phyloP scores from a whole-genome alignment of 805 yeast species.

The Grigorovia humatica region DNA sequence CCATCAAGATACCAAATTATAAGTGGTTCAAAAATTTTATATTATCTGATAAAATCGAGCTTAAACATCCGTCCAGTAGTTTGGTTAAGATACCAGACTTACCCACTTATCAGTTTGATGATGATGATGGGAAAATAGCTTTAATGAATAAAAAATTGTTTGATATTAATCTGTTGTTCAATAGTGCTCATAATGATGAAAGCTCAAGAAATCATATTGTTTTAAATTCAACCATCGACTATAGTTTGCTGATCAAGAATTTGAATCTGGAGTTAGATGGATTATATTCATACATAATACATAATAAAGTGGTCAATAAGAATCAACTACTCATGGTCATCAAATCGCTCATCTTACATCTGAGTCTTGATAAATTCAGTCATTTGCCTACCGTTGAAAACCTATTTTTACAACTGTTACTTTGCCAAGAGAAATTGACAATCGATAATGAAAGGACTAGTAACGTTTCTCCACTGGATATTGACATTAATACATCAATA shows the following conservation, averaged over 20 bases:
- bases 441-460: background rate
- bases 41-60: no score
- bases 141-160: background rate
- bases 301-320: conserved; percentile 11
- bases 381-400: conserved; percentile 13
- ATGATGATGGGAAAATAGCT: background rate
- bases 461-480: background rate
- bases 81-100: background rate
- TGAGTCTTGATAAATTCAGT: conserved; percentile 11
- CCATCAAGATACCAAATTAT: background rate
- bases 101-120: background rate
- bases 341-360: conserved; percentile 12
- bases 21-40: conserved; percentile 12
- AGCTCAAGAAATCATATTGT: background rate
- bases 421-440: background rate
- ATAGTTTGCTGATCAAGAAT: conserved; percentile 1
- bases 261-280: conserved; percentile 28
- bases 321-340: conserved; percentile 8
- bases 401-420: conserved; percentile 3
- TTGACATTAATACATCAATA: background rate
- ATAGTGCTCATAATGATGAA: background rate
- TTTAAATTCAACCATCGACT: conserved; percentile 5
- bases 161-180: conserved; percentile 2
- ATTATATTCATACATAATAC: conserved; percentile 21
- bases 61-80: background rate